Conservation (phyloP, 108 stramenopile genomes). For the Pinguiococcus pyrenoidosus region DNA sequence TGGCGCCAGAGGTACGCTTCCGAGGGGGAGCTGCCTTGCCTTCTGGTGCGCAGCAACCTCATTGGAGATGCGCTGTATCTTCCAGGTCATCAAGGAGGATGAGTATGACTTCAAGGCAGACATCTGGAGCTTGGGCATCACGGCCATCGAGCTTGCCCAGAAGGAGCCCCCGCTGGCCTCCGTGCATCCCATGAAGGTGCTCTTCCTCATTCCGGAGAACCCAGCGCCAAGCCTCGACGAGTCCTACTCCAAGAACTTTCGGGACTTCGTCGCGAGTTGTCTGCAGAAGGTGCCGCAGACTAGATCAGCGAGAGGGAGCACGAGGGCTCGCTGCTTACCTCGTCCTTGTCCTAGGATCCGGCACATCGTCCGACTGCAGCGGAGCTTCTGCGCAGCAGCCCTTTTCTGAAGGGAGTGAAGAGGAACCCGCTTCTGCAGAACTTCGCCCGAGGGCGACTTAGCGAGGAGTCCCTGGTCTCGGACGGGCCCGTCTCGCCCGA, state of each 20-base stretch:
- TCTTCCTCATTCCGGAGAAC: constrained; percentile 37
- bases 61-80: too few species aligned
- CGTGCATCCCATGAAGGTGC: constrained; percentile 32
- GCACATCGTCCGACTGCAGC: too few species aligned
- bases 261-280: constrained; percentile 22
- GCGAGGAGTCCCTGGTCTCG: too few species aligned
- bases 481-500: too few species aligned
- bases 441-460: too few species aligned
- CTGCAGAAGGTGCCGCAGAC: constrained; percentile 29
- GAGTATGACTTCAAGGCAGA: constrained; percentile 29
- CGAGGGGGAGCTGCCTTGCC: too few species aligned
- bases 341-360: too few species aligned
- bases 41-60: too few species aligned
- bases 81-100: constrained; percentile 23
- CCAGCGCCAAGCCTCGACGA: constrained; percentile 32
- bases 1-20: constrained; percentile 71
- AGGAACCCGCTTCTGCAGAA: too few species aligned
- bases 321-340: too few species aligned
- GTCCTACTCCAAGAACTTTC: constrained; percentile 22
- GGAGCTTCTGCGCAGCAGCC: too few species aligned
- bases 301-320: background rate
- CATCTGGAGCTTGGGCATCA: constrained; percentile 34
- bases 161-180: constrained; percentile 27
- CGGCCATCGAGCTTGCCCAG: constrained; percentile 34
- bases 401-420: too few species aligned